Evolutionary conservation across 2,329 filamentous ascomycete genomes (phyloP).

Genomic region (Escovopsis weberi): DNA sequence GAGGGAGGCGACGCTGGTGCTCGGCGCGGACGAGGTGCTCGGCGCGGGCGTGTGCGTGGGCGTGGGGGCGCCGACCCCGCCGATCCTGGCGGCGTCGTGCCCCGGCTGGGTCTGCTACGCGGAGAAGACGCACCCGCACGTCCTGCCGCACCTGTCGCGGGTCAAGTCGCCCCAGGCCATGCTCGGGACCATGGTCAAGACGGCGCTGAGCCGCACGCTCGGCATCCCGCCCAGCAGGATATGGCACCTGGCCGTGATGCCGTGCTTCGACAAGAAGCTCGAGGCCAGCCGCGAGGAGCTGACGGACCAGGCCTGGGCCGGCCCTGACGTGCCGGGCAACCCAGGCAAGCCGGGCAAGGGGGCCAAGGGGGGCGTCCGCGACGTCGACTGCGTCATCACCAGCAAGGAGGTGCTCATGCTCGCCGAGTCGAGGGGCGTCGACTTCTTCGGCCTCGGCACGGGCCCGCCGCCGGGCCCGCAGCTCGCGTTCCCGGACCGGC

Average conservation of each 20-base stretch:
- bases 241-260: constrained; percentile 95
- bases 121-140: constrained; percentile 91
- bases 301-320: constrained; percentile 62
- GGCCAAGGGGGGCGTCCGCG: constrained; percentile 42
- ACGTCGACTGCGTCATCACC: constrained; percentile 97
- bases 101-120: constrained; percentile 98
- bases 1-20: constrained; percentile 68
- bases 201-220: constrained; percentile 57
- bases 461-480: constrained; percentile 31
- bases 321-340: constrained; percentile 29
- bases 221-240: constrained; percentile 64
- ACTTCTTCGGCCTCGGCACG: constrained; percentile 59
- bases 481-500: constrained; percentile 56
- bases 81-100: constrained; percentile 77
- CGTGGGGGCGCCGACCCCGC: constrained; percentile 22
- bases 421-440: constrained; percentile 62
- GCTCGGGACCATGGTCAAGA: constrained; percentile 81
- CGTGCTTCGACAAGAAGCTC: constrained; percentile 97
- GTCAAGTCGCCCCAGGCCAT: constrained; percentile 92
- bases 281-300: constrained; percentile 90
- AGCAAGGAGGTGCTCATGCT: constrained; percentile 88
- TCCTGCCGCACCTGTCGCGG: constrained; percentile 77
- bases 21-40: constrained; percentile 59
- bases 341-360: too few species aligned
- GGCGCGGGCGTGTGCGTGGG: too few species aligned